Conservation (phyloP, 805 yeast genomes). For the Lipomyces oligophaga region DNA sequence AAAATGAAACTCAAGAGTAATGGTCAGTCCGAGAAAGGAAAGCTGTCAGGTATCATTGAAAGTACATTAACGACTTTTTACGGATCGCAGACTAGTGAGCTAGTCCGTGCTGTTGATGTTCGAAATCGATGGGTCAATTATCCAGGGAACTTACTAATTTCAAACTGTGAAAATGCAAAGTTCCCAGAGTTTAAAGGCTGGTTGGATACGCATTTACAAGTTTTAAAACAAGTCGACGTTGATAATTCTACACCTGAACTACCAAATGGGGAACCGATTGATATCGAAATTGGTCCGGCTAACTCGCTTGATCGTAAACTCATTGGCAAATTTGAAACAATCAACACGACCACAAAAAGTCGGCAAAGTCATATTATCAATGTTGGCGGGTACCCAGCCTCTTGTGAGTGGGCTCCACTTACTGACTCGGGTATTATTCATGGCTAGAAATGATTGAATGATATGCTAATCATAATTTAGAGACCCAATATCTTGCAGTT, state of each 20-base stretch:
- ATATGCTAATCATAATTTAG: not conserved
- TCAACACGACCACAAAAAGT: too few relatives aligned
- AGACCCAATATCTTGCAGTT: slow-evolving; percentile 15
- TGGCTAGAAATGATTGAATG: not conserved
- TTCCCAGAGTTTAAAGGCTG: not conserved
- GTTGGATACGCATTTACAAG: slow-evolving; percentile 1
- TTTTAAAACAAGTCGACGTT: not conserved
- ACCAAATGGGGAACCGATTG: not conserved
- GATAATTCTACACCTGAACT: too few relatives aligned
- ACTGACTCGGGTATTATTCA: slow-evolving; percentile 7
- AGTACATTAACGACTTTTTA: slow-evolving; percentile 7
- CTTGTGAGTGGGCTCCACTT: slow-evolving; percentile 25
- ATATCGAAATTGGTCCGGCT: slow-evolving; percentile 5
- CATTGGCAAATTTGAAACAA: too few relatives aligned
- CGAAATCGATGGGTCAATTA: slow-evolving; percentile 25
- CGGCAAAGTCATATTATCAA: slow-evolving; percentile 15
- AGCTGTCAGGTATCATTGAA: too few relatives aligned
- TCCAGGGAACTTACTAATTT: slow-evolving; percentile 1
- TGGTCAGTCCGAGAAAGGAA: too few relatives aligned
- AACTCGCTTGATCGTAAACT: slow-evolving; percentile 1
- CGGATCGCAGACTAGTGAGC: slow-evolving; percentile 4
- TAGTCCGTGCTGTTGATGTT: slow-evolving; percentile 3
- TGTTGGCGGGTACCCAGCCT: slow-evolving; percentile 21
- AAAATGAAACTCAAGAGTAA: not conserved
- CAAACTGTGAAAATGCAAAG: not conserved